Base-by-base conservation (phyloP, 495 filamentous ascomycete genomes). In the Tuber brumale region DNA sequence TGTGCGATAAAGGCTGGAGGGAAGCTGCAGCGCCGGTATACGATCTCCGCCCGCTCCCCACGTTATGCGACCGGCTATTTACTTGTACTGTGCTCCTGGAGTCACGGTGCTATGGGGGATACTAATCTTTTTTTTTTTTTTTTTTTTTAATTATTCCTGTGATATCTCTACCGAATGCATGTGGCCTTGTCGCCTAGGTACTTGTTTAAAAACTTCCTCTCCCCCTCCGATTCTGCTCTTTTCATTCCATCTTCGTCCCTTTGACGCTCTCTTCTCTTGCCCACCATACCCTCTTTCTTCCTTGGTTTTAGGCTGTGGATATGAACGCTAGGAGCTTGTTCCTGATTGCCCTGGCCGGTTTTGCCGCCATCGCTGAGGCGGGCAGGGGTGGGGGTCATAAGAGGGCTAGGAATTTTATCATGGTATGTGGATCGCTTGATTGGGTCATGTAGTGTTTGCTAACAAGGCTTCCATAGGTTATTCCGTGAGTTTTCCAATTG, bases 321-420 rank as follows among this genome's bases (percentile, higher is more conserved):
- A 72, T 80, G 78, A 80, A 76, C 27, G 7, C 73, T 18, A 74
- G 74, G 14, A 76, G 48, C 51, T 71, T 79, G 71, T 74, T 81
- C 74, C 61, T 81, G 61, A 72, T 81, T 41, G 80, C 76, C 31
- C 45, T 81, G 5, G 51, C 61, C 5, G 79, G 76, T 46, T 81
- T 81, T 69, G 73, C 41, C 31, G 44, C 76, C 0, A 46, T 81
- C 35, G 46, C 80, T 27, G 76, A 45, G 45, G 75, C 78, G 6
- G 73, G n/a, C 44, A 61, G 66, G 48, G 57, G 37, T 45, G 31
- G 19, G 19, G 39, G 31, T 27, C 35, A 7, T 19, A 76, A 75
- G 73, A 82, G 77, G 70, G 77, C 81, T 6, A 76, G 43, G 43
- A 83, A 82, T 42, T 83, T 83, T 70, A 82, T 83, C 46, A 82